Evolutionary conservation across 441 rosid genomes (phyloP).

Genomic region (Adansonia gregorii): DNA sequence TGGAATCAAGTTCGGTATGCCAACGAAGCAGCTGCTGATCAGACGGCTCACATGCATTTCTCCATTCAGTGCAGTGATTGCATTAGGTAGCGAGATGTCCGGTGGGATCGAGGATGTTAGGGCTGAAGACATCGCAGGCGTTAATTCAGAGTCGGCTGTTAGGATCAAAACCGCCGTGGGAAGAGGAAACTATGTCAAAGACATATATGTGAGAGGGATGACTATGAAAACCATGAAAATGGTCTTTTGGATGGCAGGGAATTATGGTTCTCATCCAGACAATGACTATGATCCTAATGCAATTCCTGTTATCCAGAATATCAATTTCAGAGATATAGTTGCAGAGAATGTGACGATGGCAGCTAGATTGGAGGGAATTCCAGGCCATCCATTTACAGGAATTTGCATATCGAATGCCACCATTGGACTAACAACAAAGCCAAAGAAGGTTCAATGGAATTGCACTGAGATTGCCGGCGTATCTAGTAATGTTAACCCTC

Average conservation of each 20-base stretch:
- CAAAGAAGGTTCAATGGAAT: slow-evolving; percentile 65
- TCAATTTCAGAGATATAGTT: slow-evolving; percentile 59
- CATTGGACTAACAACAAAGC: slow-evolving; percentile 35
- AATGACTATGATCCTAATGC: slow-evolving; percentile 62
- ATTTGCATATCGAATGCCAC: slow-evolving; percentile 46
- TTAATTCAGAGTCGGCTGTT: slow-evolving; percentile 66
- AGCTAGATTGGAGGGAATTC: slow-evolving; percentile 60
- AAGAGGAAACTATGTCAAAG: slow-evolving; percentile 68
- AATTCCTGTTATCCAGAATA: slow-evolving; percentile 55
- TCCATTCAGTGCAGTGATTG: slow-evolving; percentile 69
- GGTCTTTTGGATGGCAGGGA: slow-evolving; percentile 74
- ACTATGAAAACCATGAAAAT: slow-evolving; percentile 68
- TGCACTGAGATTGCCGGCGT: slow-evolving; percentile 58
- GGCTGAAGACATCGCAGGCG: slow-evolving; percentile 66
- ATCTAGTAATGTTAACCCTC: slow-evolving; percentile 47
- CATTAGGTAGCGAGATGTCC: slow-evolving; percentile 79
- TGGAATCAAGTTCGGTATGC: slow-evolving; percentile 64
- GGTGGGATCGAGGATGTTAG: slow-evolving; percentile 72
- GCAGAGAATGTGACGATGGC: slow-evolving; percentile 73
- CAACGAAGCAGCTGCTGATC: slow-evolving; percentile 64
- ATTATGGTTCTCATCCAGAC: slow-evolving; percentile 69
- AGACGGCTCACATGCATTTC: slow-evolving; percentile 72
- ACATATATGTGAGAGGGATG: slow-evolving; percentile 64
- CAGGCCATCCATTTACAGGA: slow-evolving; percentile 59
- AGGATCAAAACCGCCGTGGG: slow-evolving; percentile 69